A percentile compares a stretch with the other conserved stretches of the same genome.
Evolutionary conservation across 1,284 basidiomycete species (phyloP).

Genomic region (Testicularia cyperi): DNA sequence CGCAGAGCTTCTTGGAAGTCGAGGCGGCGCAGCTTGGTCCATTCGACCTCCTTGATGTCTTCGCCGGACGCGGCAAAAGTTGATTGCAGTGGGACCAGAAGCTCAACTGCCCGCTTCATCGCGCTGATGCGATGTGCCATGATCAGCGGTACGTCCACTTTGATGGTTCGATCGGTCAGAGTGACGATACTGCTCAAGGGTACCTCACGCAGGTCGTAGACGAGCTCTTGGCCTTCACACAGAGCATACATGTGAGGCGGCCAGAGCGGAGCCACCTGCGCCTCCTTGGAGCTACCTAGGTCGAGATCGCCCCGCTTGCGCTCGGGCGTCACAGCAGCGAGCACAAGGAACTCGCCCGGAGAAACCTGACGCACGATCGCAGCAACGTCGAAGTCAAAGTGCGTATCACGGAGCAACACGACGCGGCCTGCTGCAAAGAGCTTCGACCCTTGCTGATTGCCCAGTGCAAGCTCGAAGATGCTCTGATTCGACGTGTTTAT

Average conservation of each 20-base stretch:
- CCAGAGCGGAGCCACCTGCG: slow-evolving; percentile 18
- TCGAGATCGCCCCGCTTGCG: slow-evolving; percentile 64
- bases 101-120: slow-evolving; percentile 62
- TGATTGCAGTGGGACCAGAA: slow-evolving; percentile 13
- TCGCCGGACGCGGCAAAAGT: neutral
- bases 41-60: slow-evolving; percentile 65
- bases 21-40: slow-evolving; percentile 77
- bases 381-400: slow-evolving; percentile 72
- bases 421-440: slow-evolving; percentile 74
- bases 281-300: neutral
- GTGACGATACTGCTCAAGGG: slow-evolving; percentile 75
- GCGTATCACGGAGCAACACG: slow-evolving; percentile 74
- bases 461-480: slow-evolving; percentile 70
- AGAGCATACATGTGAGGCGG: slow-evolving; percentile 8
- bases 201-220: slow-evolving; percentile 73
- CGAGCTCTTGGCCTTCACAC: slow-evolving; percentile 31
- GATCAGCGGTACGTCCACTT: slow-evolving; percentile 61
- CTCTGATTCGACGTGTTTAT: slow-evolving; percentile 71
- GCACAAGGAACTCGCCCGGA: slow-evolving; percentile 68
- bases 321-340: slow-evolving; percentile 68
- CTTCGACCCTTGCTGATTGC: slow-evolving; percentile 71
- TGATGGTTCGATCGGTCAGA: slow-evolving; percentile 72
- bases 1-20: slow-evolving; percentile 87
- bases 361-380: slow-evolving; percentile 74
- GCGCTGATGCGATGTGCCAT: slow-evolving; percentile 66